Base-by-base conservation (phyloP, 2,329 filamentous ascomycete genomes). In the Fusarium heterosporum region DNA sequence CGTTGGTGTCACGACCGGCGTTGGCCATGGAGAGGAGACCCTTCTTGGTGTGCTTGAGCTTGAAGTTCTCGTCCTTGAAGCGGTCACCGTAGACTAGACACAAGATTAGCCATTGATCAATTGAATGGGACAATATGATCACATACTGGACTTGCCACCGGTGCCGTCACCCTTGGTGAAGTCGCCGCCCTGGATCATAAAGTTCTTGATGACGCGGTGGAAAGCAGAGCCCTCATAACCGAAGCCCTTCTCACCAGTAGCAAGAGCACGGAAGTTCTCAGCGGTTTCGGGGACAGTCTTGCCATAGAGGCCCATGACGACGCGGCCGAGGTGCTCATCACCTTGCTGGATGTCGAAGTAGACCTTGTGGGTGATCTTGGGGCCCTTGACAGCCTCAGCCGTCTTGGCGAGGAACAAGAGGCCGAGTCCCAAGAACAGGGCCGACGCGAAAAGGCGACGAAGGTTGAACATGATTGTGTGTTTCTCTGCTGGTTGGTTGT, bases 301-400 rank as follows among this genome's bases (percentile, higher is more conserved):
- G 81, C 92, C 93, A 77, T 96, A 96, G 49, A 96, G 89, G 72
- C 93, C 93, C 34, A 96, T 87, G 71, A 93, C 89, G 71, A 96
- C 85, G 65, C 90, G 88, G 64, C 93, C 93, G 40, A 95, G 76
- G 46, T 85, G 78, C 80, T 93, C 84, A 68, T 92, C 92, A 75
- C 90, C 93, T 75, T 93, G 89, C 74, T 85, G 81, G 71, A 96
- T 89, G 80, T 96, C 92, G 79, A 96, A 95, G 85, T 88, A 96
- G 81, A 96, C 93, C 89, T 97, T 97, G 85, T 92, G 85, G 74
- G 94, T 97, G 84, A 97, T 95, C 89, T 96, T 96, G 67, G 93
- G 95, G 45, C 96, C 95, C 84, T 95, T 93, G 70, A 84, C 84
- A 54, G 92, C 91, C 72, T 91, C 88, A 61, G 87, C 89, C 32